These are phyloP conservation scores for Albifimbria verrucaria DNA, from an alignment of 2,329 filamentous ascomycete species.

Conservation along the genomic window DNA sequence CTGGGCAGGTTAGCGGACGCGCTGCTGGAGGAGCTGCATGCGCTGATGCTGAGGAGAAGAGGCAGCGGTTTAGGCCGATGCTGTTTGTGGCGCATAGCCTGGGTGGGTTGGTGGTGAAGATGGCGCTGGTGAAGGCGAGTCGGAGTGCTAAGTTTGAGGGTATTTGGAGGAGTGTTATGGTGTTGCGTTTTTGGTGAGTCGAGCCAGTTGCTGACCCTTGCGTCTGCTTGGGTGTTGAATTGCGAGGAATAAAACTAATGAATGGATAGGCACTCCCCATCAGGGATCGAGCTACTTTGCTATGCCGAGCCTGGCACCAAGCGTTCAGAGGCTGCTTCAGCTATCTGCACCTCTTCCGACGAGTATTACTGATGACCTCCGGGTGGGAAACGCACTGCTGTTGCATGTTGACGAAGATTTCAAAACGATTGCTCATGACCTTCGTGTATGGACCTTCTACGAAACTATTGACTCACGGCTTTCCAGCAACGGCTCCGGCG, in stretches of 20 bases:
- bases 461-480: constrained; percentile 60
- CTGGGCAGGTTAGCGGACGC: constrained; percentile 43
- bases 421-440: constrained; percentile 52
- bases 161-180: constrained; percentile 57
- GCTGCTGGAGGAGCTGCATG: constrained; percentile 40
- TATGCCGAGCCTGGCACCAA: constrained; percentile 51
- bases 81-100: constrained; percentile 61
- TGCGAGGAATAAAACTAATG: no score
- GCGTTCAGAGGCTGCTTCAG: constrained; percentile 50
- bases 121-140: constrained; percentile 48
- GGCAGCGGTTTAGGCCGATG: constrained; percentile 42
- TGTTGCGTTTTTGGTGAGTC: constrained; percentile 55
- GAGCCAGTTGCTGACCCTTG: rapidly evolving
- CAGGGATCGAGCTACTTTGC: constrained; percentile 62
- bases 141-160: constrained; percentile 32
- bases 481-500: constrained; percentile 38
- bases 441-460: constrained; percentile 61
- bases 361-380: constrained; percentile 48
- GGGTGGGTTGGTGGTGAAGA: constrained; percentile 58
- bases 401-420: constrained; percentile 52
- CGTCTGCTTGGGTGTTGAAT: no score
- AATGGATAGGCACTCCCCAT: constrained; percentile 60
- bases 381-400: constrained; percentile 46
- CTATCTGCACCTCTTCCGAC: constrained; percentile 48
- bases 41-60: constrained; percentile 29